These are phyloP conservation scores for Capsicum rhomboideum DNA, from an alignment of 257 asterid genomes.

Conservation along the genomic window DNA sequence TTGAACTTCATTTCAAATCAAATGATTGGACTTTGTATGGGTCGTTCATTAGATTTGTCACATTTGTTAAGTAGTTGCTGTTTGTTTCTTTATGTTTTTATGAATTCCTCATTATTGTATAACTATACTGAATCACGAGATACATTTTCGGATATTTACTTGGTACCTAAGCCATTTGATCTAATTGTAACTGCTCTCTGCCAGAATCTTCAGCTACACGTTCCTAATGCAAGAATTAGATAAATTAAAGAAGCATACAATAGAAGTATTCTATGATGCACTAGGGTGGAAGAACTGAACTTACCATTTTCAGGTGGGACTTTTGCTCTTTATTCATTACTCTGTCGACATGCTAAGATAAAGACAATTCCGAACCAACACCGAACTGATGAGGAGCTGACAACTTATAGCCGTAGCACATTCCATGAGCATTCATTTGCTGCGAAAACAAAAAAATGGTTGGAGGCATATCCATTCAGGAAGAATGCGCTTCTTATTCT, in stretches of 20 bases:
- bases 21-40: background rate
- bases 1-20: background rate
- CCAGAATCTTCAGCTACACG: background rate
- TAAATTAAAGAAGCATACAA: background rate
- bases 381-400: conserved; percentile 95
- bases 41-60: background rate
- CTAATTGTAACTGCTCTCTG: background rate
- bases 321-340: conserved; percentile 91
- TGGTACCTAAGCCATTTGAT: background rate
- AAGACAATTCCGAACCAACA: conserved; percentile 92
- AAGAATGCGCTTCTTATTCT: conserved; percentile 44
- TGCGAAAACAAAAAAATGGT: conserved; percentile 84
- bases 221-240: background rate
- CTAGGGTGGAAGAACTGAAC: background rate
- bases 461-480: conserved; percentile 59
- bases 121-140: background rate
- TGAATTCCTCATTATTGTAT: background rate
- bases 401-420: conserved; percentile 88
- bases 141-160: background rate
- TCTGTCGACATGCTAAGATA: conserved; percentile 95
- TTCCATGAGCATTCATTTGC: conserved; percentile 87
- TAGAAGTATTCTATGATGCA: background rate
- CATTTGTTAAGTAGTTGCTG: background rate
- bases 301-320: conserved; percentile 60
- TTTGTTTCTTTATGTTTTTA: background rate